These are phyloP conservation scores for Kurtzmaniella quercitrusa DNA, from an alignment of 1,139 yeast species.

Conservation along the genomic window DNA sequence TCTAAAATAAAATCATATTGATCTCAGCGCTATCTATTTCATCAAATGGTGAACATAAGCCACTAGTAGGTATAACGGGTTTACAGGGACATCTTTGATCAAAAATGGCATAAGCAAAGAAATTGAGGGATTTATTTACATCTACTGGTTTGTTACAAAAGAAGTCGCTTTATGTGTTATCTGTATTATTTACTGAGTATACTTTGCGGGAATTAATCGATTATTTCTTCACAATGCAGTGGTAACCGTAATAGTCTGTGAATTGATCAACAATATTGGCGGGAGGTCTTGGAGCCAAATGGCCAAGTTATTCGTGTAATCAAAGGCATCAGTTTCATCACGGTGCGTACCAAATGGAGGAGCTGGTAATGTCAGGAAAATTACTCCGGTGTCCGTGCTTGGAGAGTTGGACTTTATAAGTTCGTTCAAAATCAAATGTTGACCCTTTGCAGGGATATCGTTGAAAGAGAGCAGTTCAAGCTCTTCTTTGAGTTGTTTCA, in stretches of 20 bases:
- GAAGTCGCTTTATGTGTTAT: too few relatives aligned
- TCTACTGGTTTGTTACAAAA: too few relatives aligned
- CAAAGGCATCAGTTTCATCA: constrained; percentile 62
- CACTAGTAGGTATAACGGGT: too few relatives aligned
- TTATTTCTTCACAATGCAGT: constrained; percentile 45
- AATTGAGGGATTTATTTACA: too few relatives aligned
- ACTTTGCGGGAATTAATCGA: too few relatives aligned
- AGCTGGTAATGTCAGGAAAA: constrained; percentile 86
- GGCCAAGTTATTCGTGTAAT: constrained; percentile 71
- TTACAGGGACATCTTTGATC: too few relatives aligned
- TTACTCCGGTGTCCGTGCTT: constrained; percentile 54
- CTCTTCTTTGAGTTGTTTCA: constrained; percentile 36
- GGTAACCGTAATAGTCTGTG: constrained; percentile 93
- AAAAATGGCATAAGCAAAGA: too few relatives aligned
- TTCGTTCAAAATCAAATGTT: constrained; percentile 82
- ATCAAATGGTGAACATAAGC: too few relatives aligned
- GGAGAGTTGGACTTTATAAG: constrained; percentile 66
- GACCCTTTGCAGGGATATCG: constrained; percentile 86
- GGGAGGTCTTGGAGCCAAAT: constrained; percentile 81
- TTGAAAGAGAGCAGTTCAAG: constrained; percentile 56
- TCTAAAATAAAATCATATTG: background rate
- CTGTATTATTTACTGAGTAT: too few relatives aligned
- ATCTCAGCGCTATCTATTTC: too few relatives aligned
- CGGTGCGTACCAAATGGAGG: constrained; percentile 80
- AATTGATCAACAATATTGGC: constrained; percentile 74